phyloP scores from a whole-genome alignment of 805 yeast genomes.

The Candida rishiriensis region DNA sequence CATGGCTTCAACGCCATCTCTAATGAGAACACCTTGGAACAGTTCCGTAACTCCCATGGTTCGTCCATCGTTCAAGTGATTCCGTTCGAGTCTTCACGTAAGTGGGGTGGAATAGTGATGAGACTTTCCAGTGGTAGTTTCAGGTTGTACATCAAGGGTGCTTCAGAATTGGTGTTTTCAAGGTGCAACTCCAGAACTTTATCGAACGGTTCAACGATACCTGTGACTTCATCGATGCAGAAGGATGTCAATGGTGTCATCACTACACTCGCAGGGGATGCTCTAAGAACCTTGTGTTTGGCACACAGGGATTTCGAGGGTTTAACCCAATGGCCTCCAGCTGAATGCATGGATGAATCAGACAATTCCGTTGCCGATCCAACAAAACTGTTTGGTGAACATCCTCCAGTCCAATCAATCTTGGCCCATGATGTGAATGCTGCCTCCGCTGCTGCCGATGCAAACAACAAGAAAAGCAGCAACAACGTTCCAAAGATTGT shows the following conservation, averaged over 20 bases:
- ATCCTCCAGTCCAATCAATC: conserved; percentile 13
- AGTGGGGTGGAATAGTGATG: conserved; percentile 85
- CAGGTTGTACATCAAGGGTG: conserved; percentile 82
- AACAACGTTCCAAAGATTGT: conserved; percentile 25
- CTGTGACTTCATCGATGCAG: conserved; percentile 28
- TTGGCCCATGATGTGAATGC: conserved; percentile 16
- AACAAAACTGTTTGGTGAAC: conserved; percentile 35
- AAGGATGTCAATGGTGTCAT: conserved; percentile 29
- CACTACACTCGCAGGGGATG: conserved; percentile 61
- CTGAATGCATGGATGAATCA: conserved; percentile 32
- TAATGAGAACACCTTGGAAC: conserved; percentile 39
- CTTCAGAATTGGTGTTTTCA: conserved; percentile 79
- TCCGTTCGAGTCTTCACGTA: conserved; percentile 89
- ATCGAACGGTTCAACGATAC: conserved; percentile 27
- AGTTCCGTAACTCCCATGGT: conserved; percentile 34
- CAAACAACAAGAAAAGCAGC: background rate
- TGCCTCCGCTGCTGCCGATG: conserved; percentile 8
- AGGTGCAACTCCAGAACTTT: conserved; percentile 44
- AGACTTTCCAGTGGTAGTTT: conserved; percentile 40
- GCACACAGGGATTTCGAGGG: conserved; percentile 69
- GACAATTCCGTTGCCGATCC: conserved; percentile 40
- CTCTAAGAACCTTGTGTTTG: conserved; percentile 83
- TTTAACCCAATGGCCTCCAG: conserved; percentile 62
- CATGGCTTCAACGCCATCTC: conserved; percentile 46
- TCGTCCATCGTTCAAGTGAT: conserved; percentile 58